A percentile compares a stretch with the other conserved stretches of the same genome.
These are phyloP conservation scores for Russula sp. DNA, from an alignment of 768 basidiomycete genomes.

Conservation along the genomic window DNA sequence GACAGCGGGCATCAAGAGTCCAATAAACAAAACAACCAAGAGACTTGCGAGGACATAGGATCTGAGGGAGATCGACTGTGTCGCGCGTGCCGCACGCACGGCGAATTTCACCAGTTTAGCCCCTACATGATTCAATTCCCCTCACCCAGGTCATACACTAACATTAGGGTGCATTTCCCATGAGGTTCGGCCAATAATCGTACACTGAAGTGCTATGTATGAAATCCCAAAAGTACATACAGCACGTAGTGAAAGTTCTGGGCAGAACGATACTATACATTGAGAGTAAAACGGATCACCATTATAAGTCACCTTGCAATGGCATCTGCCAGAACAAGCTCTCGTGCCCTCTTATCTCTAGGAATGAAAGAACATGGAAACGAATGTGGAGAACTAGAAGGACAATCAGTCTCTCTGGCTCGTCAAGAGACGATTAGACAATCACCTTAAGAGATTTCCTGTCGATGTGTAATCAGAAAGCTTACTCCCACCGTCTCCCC, in stretches of 20 bases:
- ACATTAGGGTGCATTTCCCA: too few species aligned
- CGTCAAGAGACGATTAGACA: neutral
- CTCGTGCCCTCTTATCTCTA: neutral
- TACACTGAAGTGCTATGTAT: too few species aligned
- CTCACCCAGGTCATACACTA: too few species aligned
- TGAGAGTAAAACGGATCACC: neutral
- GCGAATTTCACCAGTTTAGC: too few species aligned
- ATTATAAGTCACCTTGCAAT: neutral
- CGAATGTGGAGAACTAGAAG: neutral
- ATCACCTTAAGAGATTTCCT: neutral
- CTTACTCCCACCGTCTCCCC: neutral
- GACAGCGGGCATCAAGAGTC: too few species aligned
- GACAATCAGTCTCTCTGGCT: neutral
- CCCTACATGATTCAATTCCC: too few species aligned
- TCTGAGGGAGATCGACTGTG: too few species aligned
- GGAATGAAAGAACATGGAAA: neutral
- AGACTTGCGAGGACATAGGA: too few species aligned
- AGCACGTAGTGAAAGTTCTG: too few species aligned
- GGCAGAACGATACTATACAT: neutral
- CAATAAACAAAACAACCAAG: too few species aligned
- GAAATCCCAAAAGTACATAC: neutral
- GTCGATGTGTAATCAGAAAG: neutral
- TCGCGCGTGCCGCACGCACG: too few species aligned
- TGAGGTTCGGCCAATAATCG: too few species aligned
- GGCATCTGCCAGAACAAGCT: neutral